phyloP scores from a whole-genome alignment of 2,329 filamentous ascomycete species.

The Didymosphaeria variabile region DNA sequence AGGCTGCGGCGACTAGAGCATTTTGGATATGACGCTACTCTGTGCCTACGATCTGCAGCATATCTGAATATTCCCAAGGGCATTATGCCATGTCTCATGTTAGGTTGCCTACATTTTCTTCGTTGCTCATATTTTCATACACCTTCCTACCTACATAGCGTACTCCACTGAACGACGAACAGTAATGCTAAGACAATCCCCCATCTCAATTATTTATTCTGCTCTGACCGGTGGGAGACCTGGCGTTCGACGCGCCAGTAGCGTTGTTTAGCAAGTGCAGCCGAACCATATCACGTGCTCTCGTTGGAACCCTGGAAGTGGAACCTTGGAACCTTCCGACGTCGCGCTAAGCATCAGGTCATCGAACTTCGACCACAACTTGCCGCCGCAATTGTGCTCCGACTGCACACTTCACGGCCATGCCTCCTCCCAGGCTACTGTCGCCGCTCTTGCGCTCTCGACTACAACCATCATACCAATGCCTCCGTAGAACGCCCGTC shows the following conservation, averaged over 20 bases:
- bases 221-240: no score
- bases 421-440: constrained; percentile 35
- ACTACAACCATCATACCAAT: constrained; percentile 31
- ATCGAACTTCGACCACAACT: constrained; percentile 25
- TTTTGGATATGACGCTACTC: neutral
- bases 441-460: constrained; percentile 35
- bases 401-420: constrained; percentile 17
- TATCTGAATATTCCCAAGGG: neutral
- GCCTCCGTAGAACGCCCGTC: constrained; percentile 30
- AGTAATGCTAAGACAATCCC: neutral
- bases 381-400: constrained; percentile 13
- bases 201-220: no score
- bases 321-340: constrained; percentile 9
- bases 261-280: neutral
- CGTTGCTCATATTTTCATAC: neutral
- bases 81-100: neutral
- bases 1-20: neutral
- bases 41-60: neutral
- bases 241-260: neutral
- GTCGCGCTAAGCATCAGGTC: constrained; percentile 27
- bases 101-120: neutral
- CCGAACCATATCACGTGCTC: constrained; percentile 6
- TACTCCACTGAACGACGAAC: neutral
- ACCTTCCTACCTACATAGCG: neutral
- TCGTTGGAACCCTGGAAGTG: no score